phyloP scores from a whole-genome alignment of 495 filamentous ascomycete genomes.

The Aspergillus kassunensis region DNA sequence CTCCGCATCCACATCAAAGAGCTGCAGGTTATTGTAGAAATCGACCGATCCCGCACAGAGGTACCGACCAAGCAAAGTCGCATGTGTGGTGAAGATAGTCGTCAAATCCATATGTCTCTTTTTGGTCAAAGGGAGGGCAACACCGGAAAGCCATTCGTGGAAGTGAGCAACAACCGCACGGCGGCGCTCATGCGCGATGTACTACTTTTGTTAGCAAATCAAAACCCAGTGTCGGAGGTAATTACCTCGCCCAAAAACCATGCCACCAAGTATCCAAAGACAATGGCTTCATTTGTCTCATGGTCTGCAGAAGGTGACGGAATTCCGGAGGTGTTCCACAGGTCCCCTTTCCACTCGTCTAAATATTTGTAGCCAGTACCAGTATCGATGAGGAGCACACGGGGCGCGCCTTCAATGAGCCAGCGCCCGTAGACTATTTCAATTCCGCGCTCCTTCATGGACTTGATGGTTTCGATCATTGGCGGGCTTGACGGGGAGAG shows the following conservation, averaged over 20 bases:
- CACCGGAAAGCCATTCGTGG: conserved; percentile 97
- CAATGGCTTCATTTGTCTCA: conserved; percentile 95
- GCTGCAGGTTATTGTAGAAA: conserved; percentile 98
- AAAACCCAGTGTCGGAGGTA: conserved; percentile 7
- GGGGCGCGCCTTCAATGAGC: conserved; percentile 94
- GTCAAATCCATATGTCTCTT: conserved; percentile 94
- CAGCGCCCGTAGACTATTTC: conserved; percentile 89
- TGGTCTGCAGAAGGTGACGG: conserved; percentile 85
- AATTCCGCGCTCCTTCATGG: conserved; percentile 90
- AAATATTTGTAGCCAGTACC: conserved; percentile 85
- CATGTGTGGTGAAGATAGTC: conserved; percentile 98
- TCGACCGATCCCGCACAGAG: conserved; percentile 96
- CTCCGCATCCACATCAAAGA: conserved; percentile 94
- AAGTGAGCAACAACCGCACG: conserved; percentile 95
- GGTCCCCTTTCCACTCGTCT: conserved; percentile 95
- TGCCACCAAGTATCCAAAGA: conserved; percentile 94
- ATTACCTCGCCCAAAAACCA: conserved; percentile 97
- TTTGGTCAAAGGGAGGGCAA: conserved; percentile 89
- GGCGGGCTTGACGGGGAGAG: conserved; percentile 77
- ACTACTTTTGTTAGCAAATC: conserved; percentile 48
- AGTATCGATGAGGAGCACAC: conserved; percentile 92
- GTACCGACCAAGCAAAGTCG: conserved; percentile 89
- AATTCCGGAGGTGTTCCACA: conserved; percentile 91
- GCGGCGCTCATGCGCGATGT: conserved; percentile 83
- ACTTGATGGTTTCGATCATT: conserved; percentile 74